Evolutionary conservation across 2,329 filamentous ascomycete genomes (phyloP), one percentile per base, ranked within the genome.

Genomic region (Aspergillus tamarii): DNA sequence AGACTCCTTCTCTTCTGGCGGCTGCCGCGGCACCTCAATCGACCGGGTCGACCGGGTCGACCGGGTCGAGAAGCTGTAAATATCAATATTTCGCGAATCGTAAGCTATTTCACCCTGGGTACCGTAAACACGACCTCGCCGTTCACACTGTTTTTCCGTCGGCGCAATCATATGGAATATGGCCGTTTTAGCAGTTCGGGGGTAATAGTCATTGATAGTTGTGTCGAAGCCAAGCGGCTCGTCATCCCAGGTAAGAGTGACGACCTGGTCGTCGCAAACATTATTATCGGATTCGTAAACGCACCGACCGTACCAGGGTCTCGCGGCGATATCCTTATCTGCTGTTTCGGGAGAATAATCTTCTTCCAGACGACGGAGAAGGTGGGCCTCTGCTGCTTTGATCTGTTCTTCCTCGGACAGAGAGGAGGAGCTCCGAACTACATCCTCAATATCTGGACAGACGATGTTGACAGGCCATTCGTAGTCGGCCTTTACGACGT

Each of bases 101-200:
- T 96, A 95, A 69, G 88, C 87, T 32, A 98, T 87, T 78, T 98
- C 94, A 50, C 94, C 95, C 57, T 88, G 83, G 0, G 91, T 91
- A 56, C 95, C 95, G 78, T 97, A 97, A 54, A 97, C 88, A 64
- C 92, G 84, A 0, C 92, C 93, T 64, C 93, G 90, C 4, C 95
- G 88, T 68, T 96, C 87, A 76, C 94, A 98, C 69, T 96, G 90
- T 74, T 90, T 90, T 73, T 92, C 89, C 0, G 94, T 96, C 65
- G 94, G 92, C 2, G 94, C 93, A 2, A 94, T 90, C 94, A 98
- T 97, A 78, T 98, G 94, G 75, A 98, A 91, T 2, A 89, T 89
- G 0, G 94, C 94, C 19, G 90, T 93, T 81, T 98, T 98, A 50
- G 92, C 87, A 2, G 87, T 87, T 28, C 88, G 83, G 58, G 78